Percentiles rank a stretch among this genome's conserved stretches.
phyloP scores from a whole-genome alignment of 2,329 filamentous ascomycete species.

The Xylaria sp. region DNA sequence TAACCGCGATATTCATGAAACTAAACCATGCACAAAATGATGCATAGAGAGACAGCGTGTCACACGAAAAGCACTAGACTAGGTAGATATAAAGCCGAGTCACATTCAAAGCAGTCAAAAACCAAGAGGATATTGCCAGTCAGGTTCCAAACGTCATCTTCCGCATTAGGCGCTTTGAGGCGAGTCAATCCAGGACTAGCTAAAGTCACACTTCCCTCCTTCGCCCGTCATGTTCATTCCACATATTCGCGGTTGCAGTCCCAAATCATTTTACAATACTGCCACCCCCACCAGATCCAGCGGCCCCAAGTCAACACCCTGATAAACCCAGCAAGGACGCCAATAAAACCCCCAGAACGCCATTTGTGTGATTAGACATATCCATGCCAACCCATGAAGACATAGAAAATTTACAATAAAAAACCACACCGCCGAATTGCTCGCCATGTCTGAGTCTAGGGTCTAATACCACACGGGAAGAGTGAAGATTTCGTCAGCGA shows the following conservation, averaged over 20 bases:
- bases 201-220: constrained; percentile 5
- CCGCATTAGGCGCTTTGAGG: constrained; percentile 14
- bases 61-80: not conserved
- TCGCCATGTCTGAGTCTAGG: constrained; percentile 27
- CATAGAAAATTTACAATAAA: constrained; percentile 7
- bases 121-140: too few relatives aligned
- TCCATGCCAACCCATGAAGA: constrained; percentile 1
- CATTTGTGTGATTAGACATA: constrained; percentile 3
- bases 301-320: not conserved
- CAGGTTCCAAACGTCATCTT: constrained; percentile 17
- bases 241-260: not conserved
- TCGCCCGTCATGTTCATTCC: constrained; percentile 1
- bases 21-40: not conserved
- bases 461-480: constrained; percentile 19
- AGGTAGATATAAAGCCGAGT: not conserved
- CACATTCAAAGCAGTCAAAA: not conserved
- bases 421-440: constrained; percentile 17
- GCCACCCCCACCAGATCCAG: not conserved
- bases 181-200: constrained; percentile 10
- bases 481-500: not conserved
- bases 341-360: constrained; percentile 21
- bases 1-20: not conserved
- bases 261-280: not conserved
- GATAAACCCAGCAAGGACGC: constrained; percentile 2
- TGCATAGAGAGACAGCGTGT: not conserved